phyloP scores from a whole-genome alignment of 805 yeast species.

The Candida rishiriensis region DNA sequence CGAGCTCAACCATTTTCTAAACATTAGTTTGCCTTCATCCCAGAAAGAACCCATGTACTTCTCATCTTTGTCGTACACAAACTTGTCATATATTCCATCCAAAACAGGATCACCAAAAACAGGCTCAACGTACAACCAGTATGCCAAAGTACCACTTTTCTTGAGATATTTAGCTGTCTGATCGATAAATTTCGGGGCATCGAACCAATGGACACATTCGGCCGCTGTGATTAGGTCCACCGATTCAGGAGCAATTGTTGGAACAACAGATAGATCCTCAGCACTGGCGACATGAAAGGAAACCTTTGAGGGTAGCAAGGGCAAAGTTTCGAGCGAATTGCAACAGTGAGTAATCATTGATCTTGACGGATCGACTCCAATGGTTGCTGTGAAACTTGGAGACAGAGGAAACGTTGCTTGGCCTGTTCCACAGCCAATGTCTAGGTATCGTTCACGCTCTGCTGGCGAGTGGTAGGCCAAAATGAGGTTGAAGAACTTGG shows the following conservation, averaged over 20 bases:
- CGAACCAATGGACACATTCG: conserved; percentile 79
- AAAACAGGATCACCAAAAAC: conserved; percentile 46
- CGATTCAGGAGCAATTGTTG: conserved; percentile 19
- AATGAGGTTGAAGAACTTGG: conserved; percentile 38
- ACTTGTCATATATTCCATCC: conserved; percentile 46
- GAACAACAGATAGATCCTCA: conserved; percentile 24
- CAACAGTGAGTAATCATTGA: conserved; percentile 50
- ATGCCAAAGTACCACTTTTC: conserved; percentile 61
- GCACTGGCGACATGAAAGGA: conserved; percentile 21
- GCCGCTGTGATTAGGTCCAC: conserved; percentile 70
- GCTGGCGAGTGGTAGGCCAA: conserved; percentile 29
- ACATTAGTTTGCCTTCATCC: conserved; percentile 42
- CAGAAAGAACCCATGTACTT: conserved; percentile 45
- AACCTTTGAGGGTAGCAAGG: conserved; percentile 7
- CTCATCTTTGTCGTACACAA: conserved; percentile 43
- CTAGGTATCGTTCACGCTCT: conserved; percentile 40
- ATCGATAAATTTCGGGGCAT: conserved; percentile 32
- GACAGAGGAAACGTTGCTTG: conserved; percentile 57
- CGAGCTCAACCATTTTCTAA: conserved; percentile 29
- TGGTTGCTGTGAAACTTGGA: conserved; percentile 40
- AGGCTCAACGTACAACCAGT: conserved; percentile 75
- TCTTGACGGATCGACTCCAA: conserved; percentile 61
- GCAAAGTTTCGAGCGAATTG: conserved; percentile 1
- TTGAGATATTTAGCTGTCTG: conserved; percentile 48
- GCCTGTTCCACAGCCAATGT: conserved; percentile 81